phyloP scores from a whole-genome alignment of 2,329 filamentous ascomycete genomes.

The Metarhizium brunneum region DNA sequence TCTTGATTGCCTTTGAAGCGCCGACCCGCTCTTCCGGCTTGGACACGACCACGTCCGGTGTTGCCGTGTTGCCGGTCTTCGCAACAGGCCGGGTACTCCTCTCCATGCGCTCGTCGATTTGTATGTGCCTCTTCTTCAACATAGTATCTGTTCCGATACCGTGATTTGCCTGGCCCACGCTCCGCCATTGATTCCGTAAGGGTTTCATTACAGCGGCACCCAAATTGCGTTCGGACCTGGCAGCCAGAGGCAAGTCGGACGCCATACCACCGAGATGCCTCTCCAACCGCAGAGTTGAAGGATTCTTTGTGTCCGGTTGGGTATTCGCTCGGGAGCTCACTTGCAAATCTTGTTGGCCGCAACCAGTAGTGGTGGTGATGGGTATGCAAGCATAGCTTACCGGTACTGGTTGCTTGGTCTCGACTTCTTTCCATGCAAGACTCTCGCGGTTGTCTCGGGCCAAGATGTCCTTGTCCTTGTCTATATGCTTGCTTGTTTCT shows the following conservation, averaged over 20 bases:
- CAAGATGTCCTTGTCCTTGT: neutral
- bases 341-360: constrained; percentile 17
- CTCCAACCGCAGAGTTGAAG: neutral
- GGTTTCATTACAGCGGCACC: constrained; percentile 11
- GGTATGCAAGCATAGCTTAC: constrained; percentile 40
- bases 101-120: constrained; percentile 8
- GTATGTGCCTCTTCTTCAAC: constrained; percentile 11
- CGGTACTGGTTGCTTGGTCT: neutral
- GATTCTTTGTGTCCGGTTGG: neutral
- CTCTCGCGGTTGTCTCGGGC: neutral
- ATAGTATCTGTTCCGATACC: constrained; percentile 21
- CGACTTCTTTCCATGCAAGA: neutral
- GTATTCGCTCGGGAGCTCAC: neutral
- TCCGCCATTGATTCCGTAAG: constrained; percentile 19
- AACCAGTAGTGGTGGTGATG: constrained; percentile 57
- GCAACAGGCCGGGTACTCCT: neutral
- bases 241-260: constrained; percentile 14
- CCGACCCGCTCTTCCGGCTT: neutral
- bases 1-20: neutral
- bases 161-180: constrained; percentile 5
- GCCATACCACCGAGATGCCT: constrained; percentile 7
- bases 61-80: constrained; percentile 1
- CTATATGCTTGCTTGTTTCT: neutral
- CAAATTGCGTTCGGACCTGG: constrained; percentile 10
- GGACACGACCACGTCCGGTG: neutral